Percentiles rank a stretch among this genome's conserved stretches.
These are phyloP conservation scores for Colletotrichum trifolii DNA, from an alignment of 2,329 filamentous ascomycete genomes.

Conservation along the genomic window DNA sequence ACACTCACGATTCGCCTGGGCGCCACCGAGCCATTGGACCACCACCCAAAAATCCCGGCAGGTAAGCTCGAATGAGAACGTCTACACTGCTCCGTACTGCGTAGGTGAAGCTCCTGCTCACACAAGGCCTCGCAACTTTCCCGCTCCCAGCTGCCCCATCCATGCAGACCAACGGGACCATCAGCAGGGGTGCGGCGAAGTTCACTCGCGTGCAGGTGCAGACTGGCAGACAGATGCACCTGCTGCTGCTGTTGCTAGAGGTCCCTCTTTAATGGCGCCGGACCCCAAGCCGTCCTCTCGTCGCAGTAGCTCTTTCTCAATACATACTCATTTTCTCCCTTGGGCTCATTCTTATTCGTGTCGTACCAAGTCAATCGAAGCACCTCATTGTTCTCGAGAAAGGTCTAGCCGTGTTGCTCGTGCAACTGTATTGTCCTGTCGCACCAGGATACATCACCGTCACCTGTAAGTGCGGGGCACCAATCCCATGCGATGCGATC, in stretches of 20 bases:
- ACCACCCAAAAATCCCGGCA: conserved; percentile 3
- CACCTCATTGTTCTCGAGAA: conserved; percentile 1
- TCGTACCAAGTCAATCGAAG: background rate
- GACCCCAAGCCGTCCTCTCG: conserved; percentile 23
- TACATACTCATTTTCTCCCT: background rate
- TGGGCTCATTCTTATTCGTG: background rate
- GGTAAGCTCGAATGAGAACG: conserved; percentile 25
- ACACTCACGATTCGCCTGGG: conserved; percentile 22
- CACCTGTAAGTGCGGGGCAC: conserved; percentile 34
- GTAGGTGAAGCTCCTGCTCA: conserved; percentile 3
- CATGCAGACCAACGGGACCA: conserved; percentile 29
- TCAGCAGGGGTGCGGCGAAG: conserved; percentile 31
- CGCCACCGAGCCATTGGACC: conserved; percentile 29
- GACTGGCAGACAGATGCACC: no score
- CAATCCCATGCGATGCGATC: conserved; percentile 17
- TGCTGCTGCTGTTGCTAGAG: no score
- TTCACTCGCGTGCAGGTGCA: background rate
- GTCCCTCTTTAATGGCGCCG: conserved; percentile 30
- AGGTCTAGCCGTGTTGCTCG: background rate
- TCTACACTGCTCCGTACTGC: background rate
- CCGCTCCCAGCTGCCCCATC: background rate
- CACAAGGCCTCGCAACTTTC: background rate
- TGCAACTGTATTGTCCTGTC: conserved; percentile 3
- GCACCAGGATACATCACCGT: background rate
- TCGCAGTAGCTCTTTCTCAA: conserved; percentile 6